Evolutionary conservation across 2,329 filamentous ascomycete species (phyloP), one percentile per base, ranked within the genome.

Genomic region (Fusarium sacchari): DNA sequence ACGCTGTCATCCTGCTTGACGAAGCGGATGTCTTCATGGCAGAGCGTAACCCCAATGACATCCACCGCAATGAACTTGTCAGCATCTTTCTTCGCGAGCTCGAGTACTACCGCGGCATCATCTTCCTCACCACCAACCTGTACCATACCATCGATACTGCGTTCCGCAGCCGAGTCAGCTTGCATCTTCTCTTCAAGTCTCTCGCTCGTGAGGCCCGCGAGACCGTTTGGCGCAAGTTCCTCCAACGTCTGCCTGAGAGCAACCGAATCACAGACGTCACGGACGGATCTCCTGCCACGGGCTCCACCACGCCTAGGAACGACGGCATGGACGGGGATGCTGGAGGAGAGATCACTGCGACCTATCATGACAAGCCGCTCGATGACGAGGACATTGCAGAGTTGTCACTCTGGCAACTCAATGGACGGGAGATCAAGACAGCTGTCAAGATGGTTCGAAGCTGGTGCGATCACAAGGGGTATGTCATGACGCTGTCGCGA

Each of bases 11-110:
- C 26, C 80, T 89, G 8, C 82, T 88, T 7, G 87, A 88, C 70
- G 87, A 88, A 77, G 86, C 86, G 13, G 87, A 88, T 67, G 85
- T 88, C 5, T 88, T 88, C 77, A 84, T 88, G 77, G 83, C 84
- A 3, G 80, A 84, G 77, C 82, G 87, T 9, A 80, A 84, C 59
- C 81, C 82, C 43, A 80, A 81, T 43, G 83, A 88, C 69, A 82
- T 88, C 20, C 80, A 80, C 43, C 82, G 86, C 22, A 88, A 88
- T 75, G 86, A 84, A 53, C 80, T 88, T 7, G 84, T 86, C 9
- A 84, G 82, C 60, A 85, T 86, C 68, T 86, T 87, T 69, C 78
- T 86, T 28, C 81, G 83, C 26, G 83, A 85, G 79, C 80, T 86
- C 30, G 84, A 85, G 74, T 85, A 85, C 74, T 86, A 81, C 67